Percentiles rank a stretch among this genome's conserved stretches.
Evolutionary conservation across 2,329 filamentous ascomycete genomes (phyloP).

Genomic region (Venturia pyrina): DNA sequence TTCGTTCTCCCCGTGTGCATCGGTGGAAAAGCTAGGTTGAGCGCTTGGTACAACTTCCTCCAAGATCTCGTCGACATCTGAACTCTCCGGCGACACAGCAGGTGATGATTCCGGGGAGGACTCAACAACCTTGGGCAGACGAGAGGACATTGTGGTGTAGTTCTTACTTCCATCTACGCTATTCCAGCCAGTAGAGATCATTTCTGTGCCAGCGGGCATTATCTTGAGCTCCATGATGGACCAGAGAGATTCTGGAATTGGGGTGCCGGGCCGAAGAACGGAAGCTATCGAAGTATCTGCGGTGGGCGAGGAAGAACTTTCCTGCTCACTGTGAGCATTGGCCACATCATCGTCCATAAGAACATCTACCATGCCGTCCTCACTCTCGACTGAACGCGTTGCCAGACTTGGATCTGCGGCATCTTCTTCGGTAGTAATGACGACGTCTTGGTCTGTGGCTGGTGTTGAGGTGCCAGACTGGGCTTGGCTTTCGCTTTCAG

Average conservation of each 20-base stretch:
- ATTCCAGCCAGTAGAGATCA: constrained; percentile 62
- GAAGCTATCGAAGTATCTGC: constrained; percentile 30
- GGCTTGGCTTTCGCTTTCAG: constrained; percentile 40
- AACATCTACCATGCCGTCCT: constrained; percentile 85
- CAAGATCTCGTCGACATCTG: constrained; percentile 4
- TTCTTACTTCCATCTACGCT: constrained; percentile 48
- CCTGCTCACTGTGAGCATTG: constrained; percentile 20
- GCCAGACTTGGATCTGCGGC: constrained; percentile 60
- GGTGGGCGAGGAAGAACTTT: constrained; percentile 17
- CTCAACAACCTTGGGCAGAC: constrained; percentile 24
- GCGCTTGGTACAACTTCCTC: not conserved
- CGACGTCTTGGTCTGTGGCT: constrained; percentile 53
- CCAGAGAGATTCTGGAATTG: constrained; percentile 54
- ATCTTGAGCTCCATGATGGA: constrained; percentile 71
- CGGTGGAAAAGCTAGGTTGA: not conserved
- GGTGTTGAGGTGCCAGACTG: constrained; percentile 26
- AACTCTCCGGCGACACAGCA: constrained; percentile 1
- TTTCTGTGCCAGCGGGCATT: constrained; percentile 42
- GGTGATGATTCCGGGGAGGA: not conserved
- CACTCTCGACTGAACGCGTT: constrained; percentile 71
- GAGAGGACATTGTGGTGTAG: constrained; percentile 45
- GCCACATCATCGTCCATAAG: constrained; percentile 49
- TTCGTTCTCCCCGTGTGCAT: not conserved
- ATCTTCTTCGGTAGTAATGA: constrained; percentile 53
- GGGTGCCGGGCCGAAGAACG: constrained; percentile 44